These are phyloP conservation scores for Ceratobasidium sp. DNA, from an alignment of 1,284 basidiomycete genomes.

Conservation along the genomic window DNA sequence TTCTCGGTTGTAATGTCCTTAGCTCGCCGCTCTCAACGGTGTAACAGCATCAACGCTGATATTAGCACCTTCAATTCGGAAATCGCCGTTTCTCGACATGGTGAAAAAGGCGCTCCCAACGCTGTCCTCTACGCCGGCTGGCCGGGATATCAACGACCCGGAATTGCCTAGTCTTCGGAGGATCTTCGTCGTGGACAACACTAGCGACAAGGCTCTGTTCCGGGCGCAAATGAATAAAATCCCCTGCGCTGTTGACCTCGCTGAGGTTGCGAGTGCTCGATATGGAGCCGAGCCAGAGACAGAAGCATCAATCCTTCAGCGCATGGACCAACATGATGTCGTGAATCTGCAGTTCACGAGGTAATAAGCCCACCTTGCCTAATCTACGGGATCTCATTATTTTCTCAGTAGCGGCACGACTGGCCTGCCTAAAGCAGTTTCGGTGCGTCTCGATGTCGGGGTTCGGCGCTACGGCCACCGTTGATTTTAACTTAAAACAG, in stretches of 20 bases:
- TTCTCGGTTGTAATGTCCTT: not conserved
- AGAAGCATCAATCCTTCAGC: constrained; percentile 49
- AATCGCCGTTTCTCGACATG: constrained; percentile 71
- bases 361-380: constrained; percentile 57
- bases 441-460: constrained; percentile 61
- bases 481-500: constrained; percentile 57
- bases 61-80: constrained; percentile 76
- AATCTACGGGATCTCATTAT: not conserved
- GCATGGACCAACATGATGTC: constrained; percentile 69
- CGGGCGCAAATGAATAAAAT: constrained; percentile 62
- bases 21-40: constrained; percentile 74
- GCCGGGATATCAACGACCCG: constrained; percentile 68
- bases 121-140: constrained; percentile 64
- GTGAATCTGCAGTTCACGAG: constrained; percentile 88
- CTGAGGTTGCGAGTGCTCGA: constrained; percentile 66
- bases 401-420: constrained; percentile 74
- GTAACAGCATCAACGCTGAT: constrained; percentile 79
- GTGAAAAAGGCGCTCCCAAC: constrained; percentile 71
- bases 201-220: constrained; percentile 59
- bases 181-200: constrained; percentile 77
- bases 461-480: constrained; percentile 10
- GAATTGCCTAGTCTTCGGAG: constrained; percentile 73
- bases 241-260: constrained; percentile 72
- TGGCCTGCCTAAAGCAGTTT: constrained; percentile 81
- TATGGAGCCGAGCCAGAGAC: constrained; percentile 62